Evolutionary conservation across 2,329 filamentous ascomycete genomes (phyloP), one percentile per base, ranked within the genome.

Genomic region (Tricladium varicosporioides): DNA sequence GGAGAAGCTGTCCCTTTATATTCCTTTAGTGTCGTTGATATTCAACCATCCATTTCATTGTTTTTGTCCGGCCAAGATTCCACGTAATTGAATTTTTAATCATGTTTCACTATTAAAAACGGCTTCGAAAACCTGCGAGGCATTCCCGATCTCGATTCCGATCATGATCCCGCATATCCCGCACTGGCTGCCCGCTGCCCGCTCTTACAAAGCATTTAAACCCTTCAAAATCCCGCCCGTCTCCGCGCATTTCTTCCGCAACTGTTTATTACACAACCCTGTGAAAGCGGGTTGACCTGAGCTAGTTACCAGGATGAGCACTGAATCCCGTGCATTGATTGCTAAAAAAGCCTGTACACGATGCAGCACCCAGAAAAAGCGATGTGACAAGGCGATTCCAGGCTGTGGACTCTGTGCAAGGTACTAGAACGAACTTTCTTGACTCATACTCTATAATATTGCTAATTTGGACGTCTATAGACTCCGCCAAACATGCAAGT

Each of bases 341-440:
- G 58, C 58, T 27, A 60, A 57, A 44, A 62, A 60, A 55, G 60
- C 61, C 36, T 63, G 61, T 49, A 56, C 47, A 33, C 57, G 60
- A 58, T 63, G 61, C 53, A 62, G 60, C n/a, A 50, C 49, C 16
- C 60, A 62, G 51, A 63, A 63, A 53, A 60, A 57, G 40, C 48
- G 52, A 53, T 64, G 60, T 40, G 62, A 64, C 53, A 63, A 32
- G 57, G 60, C 48, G 10, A 15, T 63, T 51, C 62, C 60, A 43
- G 18, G 48, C 13, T 64, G 62, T 51, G 54, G 50, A 36, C 60
- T 64, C 31, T 64, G 62, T 45, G 49, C 36, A 53, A 54, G 60
- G 62, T 64, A 58, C 19, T 7, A 36, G 36, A 45, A 32, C 33
- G 8, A 48, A 57, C 31, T 40, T 52, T 43, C 32, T 54, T 47